These are phyloP conservation scores for Verticillium nonalfalfae DNA, from an alignment of 2,329 filamentous ascomycete species.

Conservation along the genomic window DNA sequence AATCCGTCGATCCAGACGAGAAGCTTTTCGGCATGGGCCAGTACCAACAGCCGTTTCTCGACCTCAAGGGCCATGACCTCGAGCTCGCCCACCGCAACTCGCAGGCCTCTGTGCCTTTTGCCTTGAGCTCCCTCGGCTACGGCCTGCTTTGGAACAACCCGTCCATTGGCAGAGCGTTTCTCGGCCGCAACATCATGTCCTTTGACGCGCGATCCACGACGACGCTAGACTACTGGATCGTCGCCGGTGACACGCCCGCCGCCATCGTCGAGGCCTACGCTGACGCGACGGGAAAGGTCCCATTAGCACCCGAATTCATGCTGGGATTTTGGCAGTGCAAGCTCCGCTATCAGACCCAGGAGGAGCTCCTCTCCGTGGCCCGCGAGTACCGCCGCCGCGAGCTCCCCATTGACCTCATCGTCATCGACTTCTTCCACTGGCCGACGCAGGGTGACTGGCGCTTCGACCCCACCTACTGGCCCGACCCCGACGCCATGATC, in stretches of 20 bases:
- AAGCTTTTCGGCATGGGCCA: constrained; percentile 60
- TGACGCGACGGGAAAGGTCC: constrained; percentile 46
- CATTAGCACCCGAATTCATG: constrained; percentile 60
- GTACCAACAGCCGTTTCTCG: constrained; percentile 53
- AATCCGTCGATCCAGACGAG: constrained; percentile 44
- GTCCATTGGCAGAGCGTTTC: constrained; percentile 47
- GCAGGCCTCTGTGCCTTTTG: constrained; percentile 55
- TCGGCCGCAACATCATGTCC: constrained; percentile 52
- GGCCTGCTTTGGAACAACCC: constrained; percentile 60
- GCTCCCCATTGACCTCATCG: constrained; percentile 53
- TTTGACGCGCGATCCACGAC: constrained; percentile 52
- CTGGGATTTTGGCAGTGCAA: constrained; percentile 62
- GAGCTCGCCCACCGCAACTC: constrained; percentile 59
- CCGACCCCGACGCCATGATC: constrained; percentile 60
- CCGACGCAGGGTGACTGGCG: constrained; percentile 60
- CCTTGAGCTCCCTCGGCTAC: constrained; percentile 49
- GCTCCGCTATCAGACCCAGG: constrained; percentile 55
- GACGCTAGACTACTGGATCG: constrained; percentile 54
- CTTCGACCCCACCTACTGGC: constrained; percentile 59
- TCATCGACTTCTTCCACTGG: constrained; percentile 62
- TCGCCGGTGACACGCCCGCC: constrained; percentile 43
- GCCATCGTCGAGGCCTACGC: constrained; percentile 49
- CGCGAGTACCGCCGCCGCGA: constrained; percentile 45
- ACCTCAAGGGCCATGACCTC: constrained; percentile 53
- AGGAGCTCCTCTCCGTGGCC: constrained; percentile 50